Conservation (phyloP, 495 filamentous ascomycete genomes). For the Staphylotrichum tortipilum region DNA sequence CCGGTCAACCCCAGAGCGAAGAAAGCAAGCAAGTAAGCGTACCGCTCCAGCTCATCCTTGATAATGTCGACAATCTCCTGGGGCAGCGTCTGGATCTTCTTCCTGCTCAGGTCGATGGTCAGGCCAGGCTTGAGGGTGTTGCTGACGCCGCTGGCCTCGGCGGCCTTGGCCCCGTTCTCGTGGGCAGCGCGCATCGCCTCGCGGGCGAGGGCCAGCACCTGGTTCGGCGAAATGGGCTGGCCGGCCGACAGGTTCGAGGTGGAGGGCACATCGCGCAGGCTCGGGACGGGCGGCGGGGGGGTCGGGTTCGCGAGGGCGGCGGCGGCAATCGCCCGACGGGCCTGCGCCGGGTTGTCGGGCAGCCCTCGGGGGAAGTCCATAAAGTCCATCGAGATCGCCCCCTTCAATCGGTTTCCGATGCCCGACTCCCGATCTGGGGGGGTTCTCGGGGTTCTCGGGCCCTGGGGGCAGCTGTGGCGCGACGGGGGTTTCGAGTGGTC, state of each 20-base stretch:
- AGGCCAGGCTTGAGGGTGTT: slow-evolving; percentile 66
- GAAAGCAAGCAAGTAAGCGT: slow-evolving; percentile 8
- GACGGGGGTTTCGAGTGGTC: no score
- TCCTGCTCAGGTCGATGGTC: slow-evolving; percentile 83
- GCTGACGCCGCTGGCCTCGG: slow-evolving; percentile 58
- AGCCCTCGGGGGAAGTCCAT: slow-evolving; percentile 32
- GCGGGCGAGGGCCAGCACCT: slow-evolving; percentile 50
- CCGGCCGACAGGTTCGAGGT: slow-evolving; percentile 31
- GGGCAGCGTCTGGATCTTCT: slow-evolving; percentile 69
- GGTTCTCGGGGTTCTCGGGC: no score
- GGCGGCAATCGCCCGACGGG: slow-evolving; percentile 30
- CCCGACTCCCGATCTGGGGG: no score
- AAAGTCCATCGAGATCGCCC: slow-evolving; percentile 1
- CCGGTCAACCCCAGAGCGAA: no score
- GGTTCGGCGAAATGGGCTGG: slow-evolving; percentile 34
- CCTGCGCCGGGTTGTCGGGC: slow-evolving; percentile 34
- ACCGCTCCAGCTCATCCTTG: slow-evolving; percentile 89
- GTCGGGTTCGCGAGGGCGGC: slow-evolving; percentile 23
- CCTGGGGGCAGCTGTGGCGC: no score
- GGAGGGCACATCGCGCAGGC: slow-evolving; percentile 29
- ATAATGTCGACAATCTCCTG: slow-evolving; percentile 88
- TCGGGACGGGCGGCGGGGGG: slow-evolving; percentile 29
- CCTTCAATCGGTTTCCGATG: not conserved
- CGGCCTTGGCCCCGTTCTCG: slow-evolving; percentile 59
- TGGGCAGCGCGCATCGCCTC: slow-evolving; percentile 59